phyloP scores from a whole-genome alignment of 164 flowering plant species.

The Liriodendron chinense region DNA sequence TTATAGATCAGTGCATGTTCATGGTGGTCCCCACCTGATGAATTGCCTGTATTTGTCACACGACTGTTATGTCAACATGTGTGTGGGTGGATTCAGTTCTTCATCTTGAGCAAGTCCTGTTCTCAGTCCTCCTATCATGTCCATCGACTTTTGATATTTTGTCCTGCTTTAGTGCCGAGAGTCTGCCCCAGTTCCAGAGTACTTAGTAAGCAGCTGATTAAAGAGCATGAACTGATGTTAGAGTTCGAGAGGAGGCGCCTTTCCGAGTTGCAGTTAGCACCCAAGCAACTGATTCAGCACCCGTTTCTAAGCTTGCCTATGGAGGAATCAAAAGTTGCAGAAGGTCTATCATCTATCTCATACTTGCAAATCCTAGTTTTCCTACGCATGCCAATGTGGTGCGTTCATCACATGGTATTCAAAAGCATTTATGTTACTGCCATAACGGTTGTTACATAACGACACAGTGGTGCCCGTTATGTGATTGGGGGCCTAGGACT shows the following conservation, averaged over 20 bases:
- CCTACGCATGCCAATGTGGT: too few species aligned
- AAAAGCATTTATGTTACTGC: neutral
- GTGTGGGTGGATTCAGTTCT: neutral
- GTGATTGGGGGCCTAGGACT: neutral
- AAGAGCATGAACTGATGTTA: conserved; percentile 51
- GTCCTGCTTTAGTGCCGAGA: conserved; percentile 34
- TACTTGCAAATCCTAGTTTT: neutral
- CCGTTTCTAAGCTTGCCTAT: conserved; percentile 36
- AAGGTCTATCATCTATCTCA: conserved; percentile 31
- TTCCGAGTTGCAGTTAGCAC: conserved; percentile 39
- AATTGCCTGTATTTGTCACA: neutral
- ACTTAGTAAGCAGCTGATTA: conserved; percentile 45
- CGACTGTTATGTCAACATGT: neutral
- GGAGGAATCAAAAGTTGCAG: conserved; percentile 39
- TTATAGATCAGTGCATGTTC: neutral
- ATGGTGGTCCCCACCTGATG: neutral
- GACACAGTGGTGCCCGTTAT: neutral
- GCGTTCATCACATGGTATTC: neutral
- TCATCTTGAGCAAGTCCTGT: neutral
- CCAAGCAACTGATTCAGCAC: conserved; percentile 28
- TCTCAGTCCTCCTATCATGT: neutral
- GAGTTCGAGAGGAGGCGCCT: conserved; percentile 51
- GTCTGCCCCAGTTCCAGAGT: conserved; percentile 42
- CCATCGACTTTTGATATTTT: neutral
- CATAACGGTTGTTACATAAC: neutral